Percentiles rank a stretch among this genome's conserved stretches.
Evolutionary conservation across 116 monocot species (phyloP).

Genomic region (Dioscorea cayenensis): DNA sequence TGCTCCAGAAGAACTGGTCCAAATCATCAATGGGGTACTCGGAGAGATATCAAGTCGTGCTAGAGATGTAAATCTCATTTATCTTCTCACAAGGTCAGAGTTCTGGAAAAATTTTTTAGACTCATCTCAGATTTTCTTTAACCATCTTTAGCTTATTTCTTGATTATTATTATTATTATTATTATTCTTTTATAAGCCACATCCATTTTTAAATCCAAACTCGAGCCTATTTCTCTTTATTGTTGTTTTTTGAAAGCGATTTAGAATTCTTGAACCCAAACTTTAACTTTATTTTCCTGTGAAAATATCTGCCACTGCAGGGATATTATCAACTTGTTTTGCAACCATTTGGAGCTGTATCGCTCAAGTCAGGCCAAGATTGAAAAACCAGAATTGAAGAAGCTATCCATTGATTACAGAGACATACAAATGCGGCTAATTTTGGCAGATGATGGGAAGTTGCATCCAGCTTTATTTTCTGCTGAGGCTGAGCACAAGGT

Average conservation of each 20-base stretch:
- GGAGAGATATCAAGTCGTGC: conserved; percentile 88
- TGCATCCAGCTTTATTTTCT: conserved; percentile 96
- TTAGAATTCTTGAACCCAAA: not conserved
- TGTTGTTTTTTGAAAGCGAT: not conserved
- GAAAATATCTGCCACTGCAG: conserved; percentile 28
- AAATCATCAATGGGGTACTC: conserved; percentile 67
- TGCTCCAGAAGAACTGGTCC: conserved; percentile 87
- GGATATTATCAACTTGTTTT: conserved; percentile 74
- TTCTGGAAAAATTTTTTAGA: not conserved
- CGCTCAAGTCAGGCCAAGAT: conserved; percentile 65
- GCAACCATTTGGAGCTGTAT: conserved; percentile 77
- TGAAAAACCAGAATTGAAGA: conserved; percentile 44
- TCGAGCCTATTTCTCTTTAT: not conserved
- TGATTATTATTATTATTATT: not conserved
- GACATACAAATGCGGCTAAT: conserved; percentile 59
- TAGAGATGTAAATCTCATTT: conserved; percentile 88
- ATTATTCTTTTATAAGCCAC: not conserved
- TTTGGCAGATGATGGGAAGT: conserved; percentile 67
- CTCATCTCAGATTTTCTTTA: not conserved
- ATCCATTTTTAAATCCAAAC: not conserved
- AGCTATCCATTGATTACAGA: conserved; percentile 34
- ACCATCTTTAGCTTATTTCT: not conserved
- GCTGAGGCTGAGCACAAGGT: conserved; percentile 90
- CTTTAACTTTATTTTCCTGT: conserved; percentile 5
- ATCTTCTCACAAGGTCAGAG: conserved; percentile 78